Evolutionary conservation across 192 early-diverging fungal genomes (phyloP).

Genomic region (Coemansia sp.): DNA sequence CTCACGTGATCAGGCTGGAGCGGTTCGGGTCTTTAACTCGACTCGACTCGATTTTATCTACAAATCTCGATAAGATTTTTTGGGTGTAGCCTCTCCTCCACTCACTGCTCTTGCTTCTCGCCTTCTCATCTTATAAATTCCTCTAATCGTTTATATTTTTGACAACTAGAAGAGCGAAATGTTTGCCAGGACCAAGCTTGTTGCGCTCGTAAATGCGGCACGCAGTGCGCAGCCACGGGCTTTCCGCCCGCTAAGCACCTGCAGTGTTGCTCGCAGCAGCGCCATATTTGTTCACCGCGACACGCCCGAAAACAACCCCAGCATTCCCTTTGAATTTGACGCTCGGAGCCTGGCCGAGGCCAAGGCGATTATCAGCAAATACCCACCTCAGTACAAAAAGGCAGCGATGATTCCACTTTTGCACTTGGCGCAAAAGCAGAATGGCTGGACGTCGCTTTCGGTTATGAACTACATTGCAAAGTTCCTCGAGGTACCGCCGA

Average conservation of each 20-base stretch:
- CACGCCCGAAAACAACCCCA: conserved; percentile 79
- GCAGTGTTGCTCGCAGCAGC: conserved; percentile 28
- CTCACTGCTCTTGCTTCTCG: conserved; percentile 1
- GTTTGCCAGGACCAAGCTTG: conserved; percentile 31
- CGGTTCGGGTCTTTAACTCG: background rate
- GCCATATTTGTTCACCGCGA: conserved; percentile 67
- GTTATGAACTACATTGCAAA: conserved; percentile 98
- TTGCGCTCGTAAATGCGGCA: background rate
- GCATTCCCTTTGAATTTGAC: conserved; percentile 83
- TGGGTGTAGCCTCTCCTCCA: background rate
- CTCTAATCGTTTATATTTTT: background rate
- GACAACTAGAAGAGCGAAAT: conserved; percentile 9
- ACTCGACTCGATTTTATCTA: background rate
- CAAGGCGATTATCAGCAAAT: conserved; percentile 85
- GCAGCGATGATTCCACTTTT: conserved; percentile 93
- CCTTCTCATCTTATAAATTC: background rate
- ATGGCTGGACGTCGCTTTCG: conserved; percentile 88
- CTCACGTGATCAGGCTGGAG: conserved; percentile 7
- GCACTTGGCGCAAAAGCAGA: conserved; percentile 94
- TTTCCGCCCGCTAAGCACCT: conserved; percentile 29
- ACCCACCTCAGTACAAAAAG: conserved; percentile 98
- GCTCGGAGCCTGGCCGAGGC: conserved; percentile 77
- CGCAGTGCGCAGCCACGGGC: conserved; percentile 4
- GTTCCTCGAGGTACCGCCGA: conserved; percentile 92
- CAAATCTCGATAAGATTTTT: background rate